These are phyloP conservation scores for Davidsoniella virescens DNA, from an alignment of 2,329 filamentous ascomycete species.

Conservation along the genomic window DNA sequence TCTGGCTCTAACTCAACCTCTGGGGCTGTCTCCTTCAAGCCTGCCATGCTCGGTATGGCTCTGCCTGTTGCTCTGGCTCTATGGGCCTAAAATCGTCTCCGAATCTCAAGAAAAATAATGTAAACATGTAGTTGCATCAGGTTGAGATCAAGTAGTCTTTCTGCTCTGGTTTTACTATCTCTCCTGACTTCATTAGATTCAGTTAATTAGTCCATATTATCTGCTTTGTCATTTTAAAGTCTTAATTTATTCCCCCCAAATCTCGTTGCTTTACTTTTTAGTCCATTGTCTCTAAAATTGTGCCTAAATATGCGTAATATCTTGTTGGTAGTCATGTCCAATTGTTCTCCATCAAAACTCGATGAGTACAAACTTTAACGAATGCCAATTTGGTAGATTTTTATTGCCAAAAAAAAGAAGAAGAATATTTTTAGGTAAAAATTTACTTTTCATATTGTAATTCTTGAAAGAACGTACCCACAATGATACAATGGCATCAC, in stretches of 20 bases:
- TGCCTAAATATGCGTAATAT: no score
- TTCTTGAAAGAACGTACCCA: not conserved
- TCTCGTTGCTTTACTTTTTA: conserved; percentile 1
- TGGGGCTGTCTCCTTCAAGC: conserved; percentile 11
- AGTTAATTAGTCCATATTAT: not conserved
- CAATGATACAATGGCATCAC: no score
- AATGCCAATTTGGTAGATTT: no score
- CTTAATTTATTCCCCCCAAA: not conserved
- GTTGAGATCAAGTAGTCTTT: not conserved
- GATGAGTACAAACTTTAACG: no score
- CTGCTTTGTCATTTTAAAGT: no score
- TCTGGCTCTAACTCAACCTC: conserved; percentile 6
- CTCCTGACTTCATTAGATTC: not conserved
- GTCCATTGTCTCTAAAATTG: not conserved
- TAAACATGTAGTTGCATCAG: no score
- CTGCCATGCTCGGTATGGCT: conserved; percentile 13
- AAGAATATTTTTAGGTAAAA: not conserved
- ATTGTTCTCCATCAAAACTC: no score
- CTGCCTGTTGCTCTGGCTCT: conserved; percentile 12
- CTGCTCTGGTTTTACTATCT: not conserved
- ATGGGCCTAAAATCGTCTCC: conserved; percentile 3
- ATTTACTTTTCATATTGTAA: not conserved
- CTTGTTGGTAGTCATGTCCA: no score
- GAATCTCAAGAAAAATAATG: not conserved
- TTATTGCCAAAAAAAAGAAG: no score